Base-by-base conservation (phyloP, 441 rosid species). In the Adansonia grandidieri region DNA sequence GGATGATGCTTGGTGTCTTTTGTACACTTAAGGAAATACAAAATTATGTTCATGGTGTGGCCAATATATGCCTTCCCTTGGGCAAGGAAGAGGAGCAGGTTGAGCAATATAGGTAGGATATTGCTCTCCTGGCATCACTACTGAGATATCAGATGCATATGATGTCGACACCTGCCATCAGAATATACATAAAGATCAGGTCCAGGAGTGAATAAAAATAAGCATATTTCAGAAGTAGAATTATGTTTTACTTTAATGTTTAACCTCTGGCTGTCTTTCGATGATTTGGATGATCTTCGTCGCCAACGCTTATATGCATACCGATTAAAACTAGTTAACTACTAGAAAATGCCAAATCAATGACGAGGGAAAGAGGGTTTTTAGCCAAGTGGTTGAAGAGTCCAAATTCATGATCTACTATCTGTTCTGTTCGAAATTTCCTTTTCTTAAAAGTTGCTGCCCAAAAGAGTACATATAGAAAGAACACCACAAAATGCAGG, bases 11-110 rank as follows among this genome's bases (percentile, higher is more conserved):
- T 15, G 19, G 61, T 62, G 71, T 47, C 10, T 20, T 47, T 20
- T 54, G 14, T 77, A 22, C 69, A 40, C 15, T 32, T 73, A 84
- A 75, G 89, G 74, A 53, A 76, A 60, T 77, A 73, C 80, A 70
- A 82, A 77, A 45, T 80, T 79, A 69, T 82, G 90, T 75, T 86
- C 80, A 77, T 89, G 94, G 48, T 83, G 68, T 71, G 97, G 95
- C 94, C 94, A 91, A 71, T 57, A 82, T 40, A 89, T 79, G 69
- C 90, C 89, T 85, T 96, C 98, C 77, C 97, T 91, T 24, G 80
- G 78, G 79, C 97, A 89, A 56, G 98, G 93, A 11, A 93, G 87
- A n/a, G 99, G 99, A 61, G 97, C 95, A 10, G 93, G 95, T 78
- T 89, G 93, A 8, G 99, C 99, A 72, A 96, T 90, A 84, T 82